A percentile compares a stretch with the other conserved stretches of the same genome.
These are phyloP conservation scores for Dictyostelium capitatum DNA, from an alignment of 78 protist species.

Conservation along the genomic window DNA sequence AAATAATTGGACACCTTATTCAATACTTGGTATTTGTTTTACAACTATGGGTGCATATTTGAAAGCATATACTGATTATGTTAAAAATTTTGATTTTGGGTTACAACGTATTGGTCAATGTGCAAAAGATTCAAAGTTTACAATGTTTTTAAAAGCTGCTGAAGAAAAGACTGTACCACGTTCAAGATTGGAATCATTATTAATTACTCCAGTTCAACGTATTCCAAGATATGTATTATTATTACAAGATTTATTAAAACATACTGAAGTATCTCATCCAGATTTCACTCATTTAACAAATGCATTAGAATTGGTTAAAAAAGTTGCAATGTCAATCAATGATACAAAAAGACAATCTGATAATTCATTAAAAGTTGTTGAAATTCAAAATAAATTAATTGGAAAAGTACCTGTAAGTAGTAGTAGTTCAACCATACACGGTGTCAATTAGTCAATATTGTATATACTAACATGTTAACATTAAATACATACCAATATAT, in stretches of 20 bases:
- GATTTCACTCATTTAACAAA: slow-evolving; percentile 45
- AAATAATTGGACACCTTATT: slow-evolving; percentile 62
- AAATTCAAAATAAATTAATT: slow-evolving; percentile 65
- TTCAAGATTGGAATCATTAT: slow-evolving; percentile 66
- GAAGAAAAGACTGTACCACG: slow-evolving; percentile 57
- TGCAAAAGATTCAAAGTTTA: slow-evolving; percentile 46
- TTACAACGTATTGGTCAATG: slow-evolving; percentile 54
- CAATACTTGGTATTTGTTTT: slow-evolving; percentile 39
- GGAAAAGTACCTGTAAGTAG: slow-evolving; percentile 69
- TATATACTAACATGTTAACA: too few species aligned
- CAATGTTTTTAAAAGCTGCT: slow-evolving; percentile 25
- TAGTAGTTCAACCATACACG: too few species aligned
- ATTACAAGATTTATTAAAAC: slow-evolving; percentile 73
- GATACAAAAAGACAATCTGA: slow-evolving; percentile 78
- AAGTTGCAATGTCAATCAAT: slow-evolving; percentile 68
- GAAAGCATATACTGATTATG: slow-evolving; percentile 77
- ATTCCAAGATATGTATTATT: slow-evolving; percentile 74
- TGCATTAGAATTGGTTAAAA: slow-evolving; percentile 43
- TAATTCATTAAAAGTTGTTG: slow-evolving; percentile 73
- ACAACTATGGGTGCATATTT: slow-evolving; percentile 45
- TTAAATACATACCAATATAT: too few species aligned
- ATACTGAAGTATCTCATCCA: slow-evolving; percentile 74
- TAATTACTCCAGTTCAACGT: slow-evolving; percentile 77
- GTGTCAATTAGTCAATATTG: too few species aligned
- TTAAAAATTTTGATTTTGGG: slow-evolving; percentile 68